These are phyloP conservation scores for Rhizopus sp. DNA, from an alignment of 371 early-diverging fungal genomes.

Conservation along the genomic window DNA sequence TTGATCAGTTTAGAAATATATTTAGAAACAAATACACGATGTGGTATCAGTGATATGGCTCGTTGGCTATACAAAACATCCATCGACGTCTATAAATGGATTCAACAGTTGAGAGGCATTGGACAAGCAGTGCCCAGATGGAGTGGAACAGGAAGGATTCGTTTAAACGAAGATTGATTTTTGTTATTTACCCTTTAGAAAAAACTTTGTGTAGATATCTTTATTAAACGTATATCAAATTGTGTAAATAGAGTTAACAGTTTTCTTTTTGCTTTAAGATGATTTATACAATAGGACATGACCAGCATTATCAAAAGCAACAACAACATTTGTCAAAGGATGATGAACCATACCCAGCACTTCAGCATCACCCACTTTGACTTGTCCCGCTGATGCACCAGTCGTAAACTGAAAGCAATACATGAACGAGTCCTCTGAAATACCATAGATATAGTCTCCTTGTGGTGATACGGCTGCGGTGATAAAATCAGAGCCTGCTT, in stretches of 20 bases:
- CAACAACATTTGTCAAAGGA: slow-evolving; percentile 76
- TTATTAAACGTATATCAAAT: not conserved
- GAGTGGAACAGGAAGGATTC: slow-evolving; percentile 46
- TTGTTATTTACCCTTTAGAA: not conserved
- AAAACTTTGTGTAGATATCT: not conserved
- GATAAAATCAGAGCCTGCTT: slow-evolving; percentile 62
- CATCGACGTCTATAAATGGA: slow-evolving; percentile 31
- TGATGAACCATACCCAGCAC: slow-evolving; percentile 71
- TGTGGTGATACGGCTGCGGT: slow-evolving; percentile 68
- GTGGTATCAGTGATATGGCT: slow-evolving; percentile 41
- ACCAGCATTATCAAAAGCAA: slow-evolving; percentile 69
- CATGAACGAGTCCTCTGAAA: slow-evolving; percentile 63
- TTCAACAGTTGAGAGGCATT: slow-evolving; percentile 41
- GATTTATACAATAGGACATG: slow-evolving; percentile 58
- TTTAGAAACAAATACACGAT: slow-evolving; percentile 49
- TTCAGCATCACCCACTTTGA: slow-evolving; percentile 61
- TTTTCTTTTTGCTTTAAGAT: slow-evolving; percentile 3
- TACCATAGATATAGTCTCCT: slow-evolving; percentile 74
- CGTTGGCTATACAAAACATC: slow-evolving; percentile 29
- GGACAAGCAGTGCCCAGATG: slow-evolving; percentile 52
- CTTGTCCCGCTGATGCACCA: slow-evolving; percentile 37
- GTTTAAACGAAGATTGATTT: slow-evolving; percentile 31
- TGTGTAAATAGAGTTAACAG: no score
- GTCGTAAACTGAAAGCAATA: slow-evolving; percentile 61
- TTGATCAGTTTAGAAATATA: slow-evolving; percentile 43